These are phyloP conservation scores for Fusarium chuoi DNA, from an alignment of 2,329 filamentous ascomycete species.

Conservation along the genomic window DNA sequence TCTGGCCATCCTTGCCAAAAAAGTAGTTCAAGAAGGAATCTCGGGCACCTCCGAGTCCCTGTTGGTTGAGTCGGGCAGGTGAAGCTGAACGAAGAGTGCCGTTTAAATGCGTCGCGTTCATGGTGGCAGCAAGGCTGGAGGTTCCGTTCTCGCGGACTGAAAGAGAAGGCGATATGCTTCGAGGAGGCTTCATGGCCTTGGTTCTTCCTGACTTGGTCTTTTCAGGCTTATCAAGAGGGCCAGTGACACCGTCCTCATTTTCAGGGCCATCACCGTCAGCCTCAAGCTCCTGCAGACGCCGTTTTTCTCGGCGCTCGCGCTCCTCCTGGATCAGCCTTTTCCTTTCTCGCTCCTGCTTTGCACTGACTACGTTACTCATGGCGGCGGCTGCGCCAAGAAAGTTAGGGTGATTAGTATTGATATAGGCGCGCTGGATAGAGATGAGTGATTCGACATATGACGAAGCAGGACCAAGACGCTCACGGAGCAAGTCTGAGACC, in stretches of 20 bases:
- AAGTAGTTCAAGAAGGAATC: conserved; percentile 99
- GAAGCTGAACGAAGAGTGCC: conserved; percentile 55
- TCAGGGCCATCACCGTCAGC: conserved; percentile 79
- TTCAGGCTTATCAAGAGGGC: conserved; percentile 60
- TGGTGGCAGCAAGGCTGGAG: conserved; percentile 68
- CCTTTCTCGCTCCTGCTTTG: conserved; percentile 93
- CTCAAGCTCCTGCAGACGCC: conserved; percentile 84
- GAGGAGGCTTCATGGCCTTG: conserved; percentile 56
- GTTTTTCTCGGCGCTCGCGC: conserved; percentile 83
- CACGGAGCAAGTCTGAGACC: conserved; percentile 92
- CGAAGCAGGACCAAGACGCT: conserved; percentile 89
- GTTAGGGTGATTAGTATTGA: conserved; percentile 99
- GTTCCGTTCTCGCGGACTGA: conserved; percentile 73
- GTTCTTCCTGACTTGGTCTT: conserved; percentile 54
- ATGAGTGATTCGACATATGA: conserved; percentile 96
- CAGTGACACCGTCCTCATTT: conserved; percentile 61
- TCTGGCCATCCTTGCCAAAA: conserved; percentile 90
- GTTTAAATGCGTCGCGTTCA: conserved; percentile 60
- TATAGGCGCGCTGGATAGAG: conserved; percentile 96
- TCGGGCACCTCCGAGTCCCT: conserved; percentile 70
- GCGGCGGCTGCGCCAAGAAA: conserved; percentile 96
- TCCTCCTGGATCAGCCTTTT: conserved; percentile 84
- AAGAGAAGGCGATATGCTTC: conserved; percentile 84
- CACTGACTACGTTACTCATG: conserved; percentile 96
- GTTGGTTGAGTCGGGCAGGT: conserved; percentile 64